Conservation (phyloP, 768 basidiomycete genomes). For the Agrocybe pediades region DNA sequence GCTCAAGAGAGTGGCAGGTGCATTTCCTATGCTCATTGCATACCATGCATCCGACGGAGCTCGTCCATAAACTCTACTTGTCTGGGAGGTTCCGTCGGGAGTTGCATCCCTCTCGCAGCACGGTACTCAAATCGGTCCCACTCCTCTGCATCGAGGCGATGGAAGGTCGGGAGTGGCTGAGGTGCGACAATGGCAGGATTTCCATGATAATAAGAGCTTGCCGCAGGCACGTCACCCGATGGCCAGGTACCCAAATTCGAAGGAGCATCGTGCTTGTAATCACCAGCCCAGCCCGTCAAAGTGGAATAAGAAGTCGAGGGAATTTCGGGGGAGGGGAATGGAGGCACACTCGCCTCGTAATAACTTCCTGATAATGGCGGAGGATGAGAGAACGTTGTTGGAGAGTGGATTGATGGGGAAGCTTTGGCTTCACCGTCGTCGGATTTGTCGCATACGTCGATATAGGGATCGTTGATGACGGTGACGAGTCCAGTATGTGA, state of each 20-base stretch:
- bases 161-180: neutral
- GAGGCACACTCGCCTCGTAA: neutral
- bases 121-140: neutral
- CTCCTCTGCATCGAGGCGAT: neutral
- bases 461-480: constrained; percentile 28
- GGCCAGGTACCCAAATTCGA: neutral
- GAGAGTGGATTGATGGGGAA: neutral
- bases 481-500: constrained; percentile 23
- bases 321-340: neutral
- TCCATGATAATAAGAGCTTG: neutral
- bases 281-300: neutral
- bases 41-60: neutral
- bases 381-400: neutral
- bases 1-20: neutral
- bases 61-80: neutral
- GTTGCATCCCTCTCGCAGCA: neutral
- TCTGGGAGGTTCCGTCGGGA: neutral
- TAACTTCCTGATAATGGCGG: neutral
- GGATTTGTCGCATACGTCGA: constrained; percentile 19
- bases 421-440: neutral
- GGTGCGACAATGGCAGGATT: neutral
- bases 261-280: neutral
- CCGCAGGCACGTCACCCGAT: neutral
- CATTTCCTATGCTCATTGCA: neutral
- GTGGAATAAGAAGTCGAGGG: neutral